Evolutionary conservation across 2,329 filamentous ascomycete genomes (phyloP).

Genomic region (Diaporthe caulivora): DNA sequence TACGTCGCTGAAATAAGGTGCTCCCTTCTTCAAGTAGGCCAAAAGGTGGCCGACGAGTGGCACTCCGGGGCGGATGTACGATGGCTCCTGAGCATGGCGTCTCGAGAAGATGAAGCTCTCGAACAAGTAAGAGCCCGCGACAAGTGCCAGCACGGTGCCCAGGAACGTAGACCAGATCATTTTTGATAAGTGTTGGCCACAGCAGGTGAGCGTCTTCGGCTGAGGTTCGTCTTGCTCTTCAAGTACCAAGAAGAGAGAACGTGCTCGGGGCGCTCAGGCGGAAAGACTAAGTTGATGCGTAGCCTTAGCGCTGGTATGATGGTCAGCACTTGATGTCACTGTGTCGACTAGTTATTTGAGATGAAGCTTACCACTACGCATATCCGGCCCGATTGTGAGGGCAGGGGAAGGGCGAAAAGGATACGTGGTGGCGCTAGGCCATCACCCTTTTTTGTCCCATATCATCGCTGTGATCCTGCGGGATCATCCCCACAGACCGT

Average conservation of each 20-base stretch:
- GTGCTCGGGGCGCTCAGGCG: background rate
- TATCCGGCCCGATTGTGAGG: background rate
- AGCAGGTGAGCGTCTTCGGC: too few relatives aligned
- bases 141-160: constrained; percentile 1
- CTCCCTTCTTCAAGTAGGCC: background rate
- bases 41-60: constrained; percentile 25
- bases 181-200: background rate
- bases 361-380: background rate
- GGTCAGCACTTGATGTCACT: background rate
- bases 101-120: constrained; percentile 19
- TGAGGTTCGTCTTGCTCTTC: background rate
- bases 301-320: background rate
- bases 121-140: constrained; percentile 20
- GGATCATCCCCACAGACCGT: constrained; percentile 1
- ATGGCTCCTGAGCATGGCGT: constrained; percentile 24
- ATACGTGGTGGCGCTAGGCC: background rate
- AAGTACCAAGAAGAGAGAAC: background rate
- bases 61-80: constrained; percentile 13
- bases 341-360: background rate
- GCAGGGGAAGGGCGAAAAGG: too few relatives aligned
- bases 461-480: background rate
- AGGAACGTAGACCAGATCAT: background rate
- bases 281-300: background rate
- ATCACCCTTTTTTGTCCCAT: background rate
- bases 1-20: background rate